These are phyloP conservation scores for Inonotus hispidus DNA, from an alignment of 1,284 basidiomycete species.

Conservation along the genomic window DNA sequence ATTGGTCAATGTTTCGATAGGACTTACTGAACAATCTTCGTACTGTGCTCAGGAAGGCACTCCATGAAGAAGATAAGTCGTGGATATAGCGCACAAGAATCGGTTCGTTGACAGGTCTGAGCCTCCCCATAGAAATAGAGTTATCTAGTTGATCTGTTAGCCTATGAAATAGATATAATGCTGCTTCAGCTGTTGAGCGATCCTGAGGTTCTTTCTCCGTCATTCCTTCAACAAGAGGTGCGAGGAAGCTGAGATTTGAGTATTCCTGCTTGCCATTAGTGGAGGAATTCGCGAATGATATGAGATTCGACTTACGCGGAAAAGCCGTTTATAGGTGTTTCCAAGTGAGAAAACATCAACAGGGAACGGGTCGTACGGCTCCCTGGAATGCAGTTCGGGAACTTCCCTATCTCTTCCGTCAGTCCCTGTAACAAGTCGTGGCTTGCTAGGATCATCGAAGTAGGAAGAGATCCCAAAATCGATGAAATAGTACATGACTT, in stretches of 20 bases:
- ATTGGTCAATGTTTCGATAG: not conserved
- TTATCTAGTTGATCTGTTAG: not conserved
- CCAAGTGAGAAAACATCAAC: conserved; percentile 9
- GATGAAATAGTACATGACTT: no score
- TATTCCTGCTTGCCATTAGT: not conserved
- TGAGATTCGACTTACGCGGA: not conserved
- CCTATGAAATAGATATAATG: not conserved
- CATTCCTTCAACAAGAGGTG: conserved; percentile 10
- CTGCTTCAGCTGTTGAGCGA: conserved; percentile 2
- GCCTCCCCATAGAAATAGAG: not conserved
- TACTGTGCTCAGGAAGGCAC: not conserved
- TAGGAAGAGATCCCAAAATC: conserved; percentile 33
- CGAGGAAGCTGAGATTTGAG: conserved; percentile 3
- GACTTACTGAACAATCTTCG: not conserved
- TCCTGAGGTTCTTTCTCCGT: not conserved
- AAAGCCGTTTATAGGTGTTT: conserved; percentile 3
- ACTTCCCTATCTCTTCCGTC: not conserved
- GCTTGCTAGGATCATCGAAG: conserved; percentile 8
- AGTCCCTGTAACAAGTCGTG: not conserved
- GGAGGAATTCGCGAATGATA: not conserved
- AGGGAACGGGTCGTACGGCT: conserved; percentile 5
- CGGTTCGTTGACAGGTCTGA: not conserved
- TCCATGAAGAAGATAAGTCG: not conserved
- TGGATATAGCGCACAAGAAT: not conserved
- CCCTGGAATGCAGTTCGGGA: not conserved